Base-by-base conservation (phyloP, 331 rosid genomes). In the Phaseolus coccineus region DNA sequence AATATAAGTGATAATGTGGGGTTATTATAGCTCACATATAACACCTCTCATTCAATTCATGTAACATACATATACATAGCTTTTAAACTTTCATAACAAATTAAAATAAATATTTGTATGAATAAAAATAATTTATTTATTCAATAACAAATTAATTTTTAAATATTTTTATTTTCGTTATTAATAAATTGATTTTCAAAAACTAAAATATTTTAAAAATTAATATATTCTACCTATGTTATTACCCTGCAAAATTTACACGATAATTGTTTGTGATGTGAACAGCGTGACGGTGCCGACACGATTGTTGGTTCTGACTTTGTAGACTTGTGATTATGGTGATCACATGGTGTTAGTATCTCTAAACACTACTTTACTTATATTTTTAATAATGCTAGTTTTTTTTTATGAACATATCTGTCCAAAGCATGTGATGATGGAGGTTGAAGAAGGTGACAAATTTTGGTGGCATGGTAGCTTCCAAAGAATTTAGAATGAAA, bases 371-470 rank as follows among this genome's bases (percentile, higher is more conserved):
- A 44, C 6, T 68, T 46, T 24, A 68, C 53, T 27, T 24, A 1
- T 19, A 11, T 81, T 66, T 81, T 66, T 33, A 47, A 27, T 58
- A 39, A 75, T 42, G 48, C 28, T 10, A 50, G 16, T 56, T 62
- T 24, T 56, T 62, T 24, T 35, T 71, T 31, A 44, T 77, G 0
- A 35, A 16, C 76, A 14, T 63, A 30, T 62, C 44, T 74, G 62
- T 79, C 57, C 69, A 33, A 58, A 58, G 61, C 86, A 82, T 75
- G 86, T 79, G 77, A 47, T 56, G 69, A 44, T 48, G 52, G 0
- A 27, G 6, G 37, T 1, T 8, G 63, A 62, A 31, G 64, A 69
- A 78, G 11, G 9, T 48, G 78, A 71, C 89, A 65, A 82, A 50
- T 63, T 83, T 50, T 47, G 40, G 27, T 56, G 78, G 6, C 52